These are phyloP conservation scores for Grigorovia humatica DNA, from an alignment of 805 yeast genomes.

Conservation along the genomic window DNA sequence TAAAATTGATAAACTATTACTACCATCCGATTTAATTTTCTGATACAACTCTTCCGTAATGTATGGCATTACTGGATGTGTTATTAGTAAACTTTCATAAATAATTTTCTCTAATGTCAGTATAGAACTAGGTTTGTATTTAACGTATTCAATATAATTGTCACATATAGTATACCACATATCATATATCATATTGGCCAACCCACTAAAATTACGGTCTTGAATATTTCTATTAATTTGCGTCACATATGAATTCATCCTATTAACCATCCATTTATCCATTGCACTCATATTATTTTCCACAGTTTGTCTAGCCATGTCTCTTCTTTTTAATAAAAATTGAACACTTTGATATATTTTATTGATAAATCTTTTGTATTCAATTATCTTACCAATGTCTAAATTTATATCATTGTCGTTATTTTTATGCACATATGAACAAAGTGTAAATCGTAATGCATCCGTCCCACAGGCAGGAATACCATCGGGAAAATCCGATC, in stretches of 20 bases:
- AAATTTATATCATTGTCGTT: conserved; percentile 94
- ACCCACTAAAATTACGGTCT: conserved; percentile 72
- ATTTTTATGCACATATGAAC: conserved; percentile 97
- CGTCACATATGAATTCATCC: conserved; percentile 56
- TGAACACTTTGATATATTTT: conserved; percentile 97
- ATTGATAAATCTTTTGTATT: conserved; percentile 97
- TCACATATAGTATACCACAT: conserved; percentile 95
- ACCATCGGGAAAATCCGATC: conserved; percentile 80
- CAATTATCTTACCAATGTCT: conserved; percentile 91
- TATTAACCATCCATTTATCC: conserved; percentile 92
- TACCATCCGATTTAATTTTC: conserved; percentile 52
- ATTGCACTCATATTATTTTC: conserved; percentile 29
- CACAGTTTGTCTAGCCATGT: conserved; percentile 31
- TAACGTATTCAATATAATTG: conserved; percentile 94
- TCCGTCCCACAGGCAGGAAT: conserved; percentile 99
- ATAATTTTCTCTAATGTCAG: conserved; percentile 50
- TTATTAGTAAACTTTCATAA: conserved; percentile 78
- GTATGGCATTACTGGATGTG: conserved; percentile 97
- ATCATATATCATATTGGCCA: conserved; percentile 74
- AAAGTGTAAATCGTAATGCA: conserved; percentile 91
- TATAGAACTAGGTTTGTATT: conserved; percentile 77
- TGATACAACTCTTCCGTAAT: conserved; percentile 98
- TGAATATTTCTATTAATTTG: conserved; percentile 56
- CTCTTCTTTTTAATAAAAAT: conserved; percentile 32
- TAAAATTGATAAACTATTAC: conserved; percentile 47